These are phyloP conservation scores for Centrapalus pauciflorus DNA, from an alignment of 129 eudicot genomes.

Conservation along the genomic window DNA sequence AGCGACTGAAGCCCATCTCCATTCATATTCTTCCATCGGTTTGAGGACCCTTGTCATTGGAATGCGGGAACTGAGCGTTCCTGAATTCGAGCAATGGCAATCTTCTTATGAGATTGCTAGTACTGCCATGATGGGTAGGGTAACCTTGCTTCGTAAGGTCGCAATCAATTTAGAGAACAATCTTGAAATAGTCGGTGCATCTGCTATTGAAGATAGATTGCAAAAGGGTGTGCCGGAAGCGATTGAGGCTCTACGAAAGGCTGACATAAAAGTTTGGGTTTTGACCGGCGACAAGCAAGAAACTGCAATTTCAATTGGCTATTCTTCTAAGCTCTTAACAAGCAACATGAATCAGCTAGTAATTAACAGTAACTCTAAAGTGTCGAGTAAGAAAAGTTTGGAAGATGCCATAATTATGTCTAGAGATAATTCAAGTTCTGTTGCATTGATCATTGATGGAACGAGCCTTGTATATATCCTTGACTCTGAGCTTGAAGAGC, in stretches of 20 bases:
- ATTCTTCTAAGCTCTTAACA: constrained; percentile 81
- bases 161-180: constrained; percentile 60
- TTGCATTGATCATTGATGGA: constrained; percentile 89
- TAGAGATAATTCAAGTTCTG: constrained; percentile 25
- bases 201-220: constrained; percentile 90
- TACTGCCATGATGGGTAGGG: constrained; percentile 85
- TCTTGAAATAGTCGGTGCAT: constrained; percentile 71
- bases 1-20: constrained; percentile 72
- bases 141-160: constrained; percentile 71
- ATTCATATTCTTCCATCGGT: constrained; percentile 74
- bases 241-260: constrained; percentile 70
- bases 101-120: constrained; percentile 88
- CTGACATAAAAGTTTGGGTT: constrained; percentile 94
- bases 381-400: constrained; percentile 55
- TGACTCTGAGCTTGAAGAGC: constrained; percentile 82
- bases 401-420: constrained; percentile 53
- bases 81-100: constrained; percentile 88
- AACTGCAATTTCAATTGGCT: constrained; percentile 94
- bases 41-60: constrained; percentile 92
- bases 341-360: constrained; percentile 68
- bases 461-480: constrained; percentile 91
- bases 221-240: constrained; percentile 97
- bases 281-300: constrained; percentile 98
- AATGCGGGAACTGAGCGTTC: constrained; percentile 56
- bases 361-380: constrained; percentile 66